A percentile compares a stretch with the other conserved stretches of the same genome.
Conservation (phyloP, 2,329 filamentous ascomycete species). For the Cercospora sp. region DNA sequence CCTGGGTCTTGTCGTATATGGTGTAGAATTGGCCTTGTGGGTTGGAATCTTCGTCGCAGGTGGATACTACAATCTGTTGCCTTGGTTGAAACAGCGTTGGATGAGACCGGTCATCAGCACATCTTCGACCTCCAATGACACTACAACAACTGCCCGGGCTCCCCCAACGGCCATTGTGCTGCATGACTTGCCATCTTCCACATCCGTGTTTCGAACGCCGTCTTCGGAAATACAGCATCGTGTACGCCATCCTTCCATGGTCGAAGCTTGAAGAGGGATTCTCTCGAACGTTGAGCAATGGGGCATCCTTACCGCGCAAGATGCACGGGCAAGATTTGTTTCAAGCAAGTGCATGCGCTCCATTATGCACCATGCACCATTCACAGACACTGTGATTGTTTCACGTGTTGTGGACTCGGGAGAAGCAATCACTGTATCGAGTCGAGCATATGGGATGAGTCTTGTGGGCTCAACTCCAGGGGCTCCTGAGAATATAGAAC, state of each 20-base stretch:
- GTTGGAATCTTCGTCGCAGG: conserved; percentile 66
- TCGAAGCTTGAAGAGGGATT: conserved; percentile 1
- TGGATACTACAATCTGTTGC: conserved; percentile 63
- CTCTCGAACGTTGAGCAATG: background rate
- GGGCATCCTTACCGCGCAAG: background rate
- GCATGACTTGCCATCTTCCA: conserved; percentile 59
- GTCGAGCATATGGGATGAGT: background rate
- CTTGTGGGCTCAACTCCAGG: background rate
- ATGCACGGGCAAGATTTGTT: background rate
- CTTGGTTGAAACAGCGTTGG: conserved; percentile 53
- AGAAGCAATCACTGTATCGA: background rate
- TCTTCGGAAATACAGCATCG: conserved; percentile 44
- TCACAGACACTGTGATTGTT: background rate
- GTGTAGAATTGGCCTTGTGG: conserved; percentile 66
- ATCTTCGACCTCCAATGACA: conserved; percentile 5
- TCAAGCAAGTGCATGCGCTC: background rate
- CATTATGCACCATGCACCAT: background rate
- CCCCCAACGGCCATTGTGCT: conserved; percentile 41
- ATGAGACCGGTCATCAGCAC: background rate
- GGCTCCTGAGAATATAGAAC: background rate
- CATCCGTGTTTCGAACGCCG: conserved; percentile 63
- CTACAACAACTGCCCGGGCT: background rate
- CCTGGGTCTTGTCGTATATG: conserved; percentile 67
- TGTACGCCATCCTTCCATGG: conserved; percentile 13
- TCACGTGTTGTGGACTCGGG: background rate